Conservation (phyloP, 352 stramenopile genomes). For the Globisporangium recalcitrans region DNA sequence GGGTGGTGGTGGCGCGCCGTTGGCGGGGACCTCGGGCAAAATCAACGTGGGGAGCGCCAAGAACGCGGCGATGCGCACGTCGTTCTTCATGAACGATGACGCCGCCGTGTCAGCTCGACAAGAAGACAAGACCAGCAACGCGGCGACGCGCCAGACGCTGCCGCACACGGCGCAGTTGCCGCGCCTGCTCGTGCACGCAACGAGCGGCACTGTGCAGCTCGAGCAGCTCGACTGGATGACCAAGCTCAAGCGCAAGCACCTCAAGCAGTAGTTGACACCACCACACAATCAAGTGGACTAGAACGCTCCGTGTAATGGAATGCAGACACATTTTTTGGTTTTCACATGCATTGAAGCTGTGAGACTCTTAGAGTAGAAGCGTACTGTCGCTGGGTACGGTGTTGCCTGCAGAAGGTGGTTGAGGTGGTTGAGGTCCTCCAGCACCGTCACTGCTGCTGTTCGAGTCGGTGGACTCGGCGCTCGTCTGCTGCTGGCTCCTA, state of each 20-base stretch:
- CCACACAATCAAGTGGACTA: background rate
- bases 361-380: background rate
- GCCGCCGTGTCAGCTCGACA: too few relatives aligned
- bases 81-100: conserved; percentile 59
- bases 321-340: background rate
- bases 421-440: background rate
- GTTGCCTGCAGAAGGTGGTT: background rate
- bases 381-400: background rate
- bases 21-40: conserved; percentile 40
- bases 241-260: conserved; percentile 73
- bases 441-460: background rate
- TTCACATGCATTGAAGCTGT: background rate
- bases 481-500: background rate
- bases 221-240: conserved; percentile 78
- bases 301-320: background rate
- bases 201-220: conserved; percentile 33
- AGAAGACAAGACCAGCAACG: background rate
- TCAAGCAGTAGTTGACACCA: conserved; percentile 20
- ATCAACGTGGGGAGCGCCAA: conserved; percentile 75
- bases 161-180: conserved; percentile 14
- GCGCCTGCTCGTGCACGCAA: conserved; percentile 43
- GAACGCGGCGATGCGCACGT: conserved; percentile 64
- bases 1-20: background rate
- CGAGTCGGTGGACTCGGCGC: background rate
- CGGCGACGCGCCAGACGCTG: background rate